These are phyloP conservation scores for Colletotrichum godetiae DNA, from an alignment of 2,329 filamentous ascomycete genomes.

Conservation along the genomic window DNA sequence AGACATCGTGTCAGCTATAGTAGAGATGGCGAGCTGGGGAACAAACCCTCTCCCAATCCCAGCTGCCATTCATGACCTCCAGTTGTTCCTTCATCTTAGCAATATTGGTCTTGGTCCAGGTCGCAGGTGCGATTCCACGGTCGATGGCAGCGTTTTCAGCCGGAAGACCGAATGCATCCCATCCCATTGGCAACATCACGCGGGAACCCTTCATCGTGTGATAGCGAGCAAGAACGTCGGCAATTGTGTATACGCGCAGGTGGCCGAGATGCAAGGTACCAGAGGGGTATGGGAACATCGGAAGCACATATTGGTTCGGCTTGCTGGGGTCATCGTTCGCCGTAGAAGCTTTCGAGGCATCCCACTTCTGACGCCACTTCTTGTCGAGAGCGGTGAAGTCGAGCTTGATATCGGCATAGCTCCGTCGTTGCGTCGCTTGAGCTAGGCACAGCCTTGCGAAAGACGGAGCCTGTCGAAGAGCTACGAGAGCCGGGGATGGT, in stretches of 20 bases:
- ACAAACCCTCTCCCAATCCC: conserved; percentile 85
- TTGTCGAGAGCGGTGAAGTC: conserved; percentile 59
- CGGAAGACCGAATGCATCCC: conserved; percentile 92
- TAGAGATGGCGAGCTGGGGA: conserved; percentile 16
- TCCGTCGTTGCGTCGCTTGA: conserved; percentile 40
- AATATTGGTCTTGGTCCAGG: conserved; percentile 87
- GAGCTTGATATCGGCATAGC: conserved; percentile 52
- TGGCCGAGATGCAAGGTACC: conserved; percentile 89
- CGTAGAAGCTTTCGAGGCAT: conserved; percentile 35
- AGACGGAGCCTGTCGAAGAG: conserved; percentile 15
- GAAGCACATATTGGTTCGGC: conserved; percentile 73
- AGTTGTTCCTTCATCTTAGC: conserved; percentile 86
- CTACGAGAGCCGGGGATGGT: conserved; percentile 8
- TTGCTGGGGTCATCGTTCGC: conserved; percentile 35
- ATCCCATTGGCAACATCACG: conserved; percentile 91
- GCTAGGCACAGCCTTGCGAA: conserved; percentile 17
- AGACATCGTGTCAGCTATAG: conserved; percentile 20
- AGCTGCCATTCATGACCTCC: conserved; percentile 80
- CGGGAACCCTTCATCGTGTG: conserved; percentile 78
- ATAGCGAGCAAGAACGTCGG: conserved; percentile 85
- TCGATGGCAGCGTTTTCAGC: conserved; percentile 94
- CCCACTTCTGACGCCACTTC: conserved; percentile 66
- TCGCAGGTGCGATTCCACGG: conserved; percentile 78
- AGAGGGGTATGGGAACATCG: conserved; percentile 95
- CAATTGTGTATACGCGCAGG: conserved; percentile 89